A percentile compares a stretch with the other conserved stretches of the same genome.
Conservation (phyloP, 2,329 filamentous ascomycete genomes). For the Gremmenia infestans region DNA sequence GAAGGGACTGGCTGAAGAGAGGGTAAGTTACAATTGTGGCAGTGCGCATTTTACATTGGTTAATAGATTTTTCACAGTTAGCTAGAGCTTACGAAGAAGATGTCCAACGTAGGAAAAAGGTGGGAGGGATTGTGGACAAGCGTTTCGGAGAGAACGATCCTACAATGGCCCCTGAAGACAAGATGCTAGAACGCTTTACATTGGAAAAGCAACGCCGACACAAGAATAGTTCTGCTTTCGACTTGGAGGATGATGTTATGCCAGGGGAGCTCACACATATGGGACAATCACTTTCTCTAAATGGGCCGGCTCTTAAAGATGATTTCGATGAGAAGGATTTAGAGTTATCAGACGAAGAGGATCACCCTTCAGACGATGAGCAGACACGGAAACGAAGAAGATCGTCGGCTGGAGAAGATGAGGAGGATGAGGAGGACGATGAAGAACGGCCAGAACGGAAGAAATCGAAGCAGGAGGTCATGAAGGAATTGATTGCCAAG, state of each 20-base stretch:
- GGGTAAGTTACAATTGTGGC: constrained; percentile 41
- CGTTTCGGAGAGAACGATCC: constrained; percentile 95
- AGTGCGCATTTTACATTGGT: not conserved
- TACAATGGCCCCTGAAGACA: constrained; percentile 87
- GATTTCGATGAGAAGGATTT: constrained; percentile 80
- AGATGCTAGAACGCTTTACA: constrained; percentile 85
- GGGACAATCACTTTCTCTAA: constrained; percentile 67
- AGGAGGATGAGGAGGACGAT: constrained; percentile 45
- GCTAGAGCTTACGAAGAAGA: constrained; percentile 41
- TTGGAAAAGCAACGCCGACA: constrained; percentile 76
- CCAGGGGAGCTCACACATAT: constrained; percentile 72
- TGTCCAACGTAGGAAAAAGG: constrained; percentile 83
- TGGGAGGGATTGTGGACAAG: constrained; percentile 86
- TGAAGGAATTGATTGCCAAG: constrained; percentile 97
- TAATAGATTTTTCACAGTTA: constrained; percentile 16
- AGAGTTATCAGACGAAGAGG: constrained; percentile 51
- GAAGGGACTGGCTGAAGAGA: constrained; percentile 82
- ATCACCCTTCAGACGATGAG: constrained; percentile 50
- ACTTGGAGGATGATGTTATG: constrained; percentile 79
- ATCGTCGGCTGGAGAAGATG: constrained; percentile 43
- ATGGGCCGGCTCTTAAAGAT: constrained; percentile 50
- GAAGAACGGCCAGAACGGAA: constrained; percentile 70
- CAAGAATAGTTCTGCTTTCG: constrained; percentile 77
- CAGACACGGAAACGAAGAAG: constrained; percentile 53
- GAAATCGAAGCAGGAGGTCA: constrained; percentile 93